A percentile compares a stretch with the other conserved stretches of the same genome.
Conservation (phyloP, 306 rosid species). For the Dalbergia cultrata region DNA sequence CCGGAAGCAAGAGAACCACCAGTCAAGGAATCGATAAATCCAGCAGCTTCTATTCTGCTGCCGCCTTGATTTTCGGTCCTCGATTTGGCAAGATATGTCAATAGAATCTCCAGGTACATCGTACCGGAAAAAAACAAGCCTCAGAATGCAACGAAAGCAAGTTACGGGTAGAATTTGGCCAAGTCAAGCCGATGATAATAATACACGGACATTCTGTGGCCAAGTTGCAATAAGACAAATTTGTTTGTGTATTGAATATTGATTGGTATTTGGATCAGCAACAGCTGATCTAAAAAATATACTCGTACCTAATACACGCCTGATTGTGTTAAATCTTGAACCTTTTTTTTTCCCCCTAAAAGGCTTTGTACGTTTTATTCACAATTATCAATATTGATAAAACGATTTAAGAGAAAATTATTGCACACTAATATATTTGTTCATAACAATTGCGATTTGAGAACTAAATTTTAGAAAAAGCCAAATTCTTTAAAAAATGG, state of each 20-base stretch:
- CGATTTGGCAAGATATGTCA: background rate
- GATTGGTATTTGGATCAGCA: slow-evolving; percentile 20
- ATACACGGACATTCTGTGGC: background rate
- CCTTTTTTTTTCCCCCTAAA: too few relatives aligned
- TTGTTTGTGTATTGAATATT: background rate
- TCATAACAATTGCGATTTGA: background rate
- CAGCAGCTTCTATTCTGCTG: background rate
- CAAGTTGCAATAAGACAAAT: slow-evolving; percentile 21
- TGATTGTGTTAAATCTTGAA: background rate
- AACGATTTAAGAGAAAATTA: too few relatives aligned
- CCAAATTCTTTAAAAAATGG: background rate
- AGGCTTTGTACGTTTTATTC: too few relatives aligned
- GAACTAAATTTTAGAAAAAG: too few relatives aligned
- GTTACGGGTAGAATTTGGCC: background rate
- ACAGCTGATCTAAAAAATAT: background rate
- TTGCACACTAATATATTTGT: background rate
- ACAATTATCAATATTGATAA: too few relatives aligned
- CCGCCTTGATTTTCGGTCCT: background rate
- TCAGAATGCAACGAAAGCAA: background rate
- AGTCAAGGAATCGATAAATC: too few relatives aligned
- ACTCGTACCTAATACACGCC: background rate
- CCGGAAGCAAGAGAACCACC: slow-evolving; percentile 11
- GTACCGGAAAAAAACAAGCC: background rate
- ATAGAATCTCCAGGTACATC: background rate
- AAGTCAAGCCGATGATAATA: slow-evolving; percentile 30